Percentiles rank a stretch among this genome's conserved stretches.
Conservation (phyloP, 192 early-diverging fungal species). For the Backusella psychrophila region DNA sequence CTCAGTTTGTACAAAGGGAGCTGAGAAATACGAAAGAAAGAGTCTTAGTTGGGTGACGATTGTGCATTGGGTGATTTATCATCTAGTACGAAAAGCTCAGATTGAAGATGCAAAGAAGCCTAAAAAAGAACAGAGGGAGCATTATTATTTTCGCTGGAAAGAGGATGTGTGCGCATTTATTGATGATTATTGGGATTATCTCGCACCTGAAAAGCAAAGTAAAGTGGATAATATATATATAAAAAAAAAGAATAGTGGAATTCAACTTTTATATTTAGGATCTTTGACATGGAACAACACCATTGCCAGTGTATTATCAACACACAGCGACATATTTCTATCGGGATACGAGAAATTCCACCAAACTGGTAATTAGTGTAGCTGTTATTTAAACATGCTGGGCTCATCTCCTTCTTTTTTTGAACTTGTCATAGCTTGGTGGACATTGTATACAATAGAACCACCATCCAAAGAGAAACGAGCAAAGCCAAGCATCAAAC, state of each 20-base stretch:
- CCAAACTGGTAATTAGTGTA: constrained; percentile 56
- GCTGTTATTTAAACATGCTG: not conserved
- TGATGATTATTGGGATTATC: constrained; percentile 70
- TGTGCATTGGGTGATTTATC: constrained; percentile 74
- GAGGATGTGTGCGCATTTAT: constrained; percentile 81
- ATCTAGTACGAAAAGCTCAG: constrained; percentile 49
- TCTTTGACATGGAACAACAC: constrained; percentile 86
- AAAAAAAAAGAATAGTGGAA: not conserved
- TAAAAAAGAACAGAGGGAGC: constrained; percentile 37
- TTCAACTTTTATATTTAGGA: constrained; percentile 33
- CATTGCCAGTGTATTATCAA: constrained; percentile 79
- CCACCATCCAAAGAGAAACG: constrained; percentile 37
- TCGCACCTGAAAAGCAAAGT: constrained; percentile 69
- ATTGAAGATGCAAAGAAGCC: constrained; percentile 33
- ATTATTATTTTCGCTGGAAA: constrained; percentile 75
- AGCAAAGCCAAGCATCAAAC: not conserved
- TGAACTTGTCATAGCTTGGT: constrained; percentile 34
- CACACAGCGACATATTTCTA: constrained; percentile 68
- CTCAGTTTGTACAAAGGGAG: constrained; percentile 63
- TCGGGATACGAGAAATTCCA: constrained; percentile 73
- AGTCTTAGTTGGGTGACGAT: constrained; percentile 67
- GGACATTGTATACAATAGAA: constrained; percentile 48
- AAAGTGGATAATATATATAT: not conserved
- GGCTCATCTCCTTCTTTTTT: not conserved
- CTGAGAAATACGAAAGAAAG: constrained; percentile 66